Evolutionary conservation across 345 rosid species (phyloP).

Genomic region (Hirschfeldia incana): DNA sequence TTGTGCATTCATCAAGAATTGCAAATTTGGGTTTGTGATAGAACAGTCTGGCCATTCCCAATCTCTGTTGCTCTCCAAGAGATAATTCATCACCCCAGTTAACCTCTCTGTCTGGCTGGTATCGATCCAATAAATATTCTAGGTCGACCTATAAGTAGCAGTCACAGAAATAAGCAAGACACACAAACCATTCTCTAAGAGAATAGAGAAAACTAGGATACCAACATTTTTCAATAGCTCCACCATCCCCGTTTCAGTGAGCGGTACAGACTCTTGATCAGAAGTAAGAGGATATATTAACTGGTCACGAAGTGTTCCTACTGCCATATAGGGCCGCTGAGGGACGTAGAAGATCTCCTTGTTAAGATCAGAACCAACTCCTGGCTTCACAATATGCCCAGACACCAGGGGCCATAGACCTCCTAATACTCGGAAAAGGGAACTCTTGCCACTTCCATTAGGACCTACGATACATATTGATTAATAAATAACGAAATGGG

Average conservation of each 20-base stretch:
- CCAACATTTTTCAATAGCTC: constrained; percentile 88
- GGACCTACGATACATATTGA: constrained; percentile 67
- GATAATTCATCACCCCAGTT: constrained; percentile 99
- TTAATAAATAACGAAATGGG: constrained; percentile 1
- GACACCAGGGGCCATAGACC: constrained; percentile 98
- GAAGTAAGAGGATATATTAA: constrained; percentile 92
- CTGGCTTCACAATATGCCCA: constrained; percentile 95
- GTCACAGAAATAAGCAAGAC: constrained; percentile 9
- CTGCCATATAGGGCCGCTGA: constrained; percentile 97
- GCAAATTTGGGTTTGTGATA: constrained; percentile 99
- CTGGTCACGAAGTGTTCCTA: constrained; percentile 97
- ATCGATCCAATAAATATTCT: constrained; percentile 87
- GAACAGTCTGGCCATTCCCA: constrained; percentile 98
- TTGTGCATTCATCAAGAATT: constrained; percentile 99
- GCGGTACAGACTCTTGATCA: constrained; percentile 68
- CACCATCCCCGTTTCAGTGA: constrained; percentile 74
- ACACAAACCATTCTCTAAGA: constrained; percentile 1
- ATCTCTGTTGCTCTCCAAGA: constrained; percentile 96
- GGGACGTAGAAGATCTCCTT: constrained; percentile 98
- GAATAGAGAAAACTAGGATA: constrained; percentile 24
- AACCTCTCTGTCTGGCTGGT: constrained; percentile 82
- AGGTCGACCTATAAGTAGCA: constrained; percentile 75
- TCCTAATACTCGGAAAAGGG: constrained; percentile 97
- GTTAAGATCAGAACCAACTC: constrained; percentile 97
- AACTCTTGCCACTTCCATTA: constrained; percentile 99